Evolutionary conservation across 345 rosid species (phyloP), one percentile per base, ranked within the genome.

Genomic region (Litchi chinensis): DNA sequence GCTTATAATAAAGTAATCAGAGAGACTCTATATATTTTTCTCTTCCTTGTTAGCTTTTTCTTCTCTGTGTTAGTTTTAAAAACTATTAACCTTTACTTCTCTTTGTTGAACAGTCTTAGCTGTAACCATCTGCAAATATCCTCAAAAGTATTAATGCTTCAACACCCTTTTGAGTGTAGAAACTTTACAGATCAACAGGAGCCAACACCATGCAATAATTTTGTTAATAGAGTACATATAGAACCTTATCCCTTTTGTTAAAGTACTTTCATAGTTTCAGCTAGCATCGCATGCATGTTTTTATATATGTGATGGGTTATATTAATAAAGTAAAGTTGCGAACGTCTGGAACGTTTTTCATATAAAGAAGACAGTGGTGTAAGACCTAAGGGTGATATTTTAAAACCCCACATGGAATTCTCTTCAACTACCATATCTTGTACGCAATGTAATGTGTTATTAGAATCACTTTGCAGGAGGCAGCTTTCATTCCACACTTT

Each of bases 101-200:
- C 67, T 77, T 76, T 74, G 24, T 70, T 64, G 10, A 71, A 28
- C 79, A 52, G 26, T 71, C 76, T 74, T 82, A 62, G 82, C 77
- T 82, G 82, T 70, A 48, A 64, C 57, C 73, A 69, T 69, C 39
- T 69, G 50, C 18, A 7, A 60, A 62, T 63, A 74, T 63, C 37
- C 41, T 43, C 59, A 40, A 65, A 65, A 32, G 46, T 6, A 65
- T 37, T 72, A 44, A 59, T 21, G 37, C 32, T 73, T 32, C 54
- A 1, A 12, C 75, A 13, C n/a, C 75, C 65, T 21, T 72, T 54
- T 37, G 10, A 21, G 54, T 74, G 21, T 8, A 21, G 24, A 59
- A 74, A 15, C 62, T 75, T 75, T 64, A 75, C 70, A 75, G 77
- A 24, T 74, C 52, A 22, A 73, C 67, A 19, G 19, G 50, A 5